Base-by-base conservation (phyloP, 2,329 filamentous ascomycete species). In the Nothomitra cinnamomea region DNA sequence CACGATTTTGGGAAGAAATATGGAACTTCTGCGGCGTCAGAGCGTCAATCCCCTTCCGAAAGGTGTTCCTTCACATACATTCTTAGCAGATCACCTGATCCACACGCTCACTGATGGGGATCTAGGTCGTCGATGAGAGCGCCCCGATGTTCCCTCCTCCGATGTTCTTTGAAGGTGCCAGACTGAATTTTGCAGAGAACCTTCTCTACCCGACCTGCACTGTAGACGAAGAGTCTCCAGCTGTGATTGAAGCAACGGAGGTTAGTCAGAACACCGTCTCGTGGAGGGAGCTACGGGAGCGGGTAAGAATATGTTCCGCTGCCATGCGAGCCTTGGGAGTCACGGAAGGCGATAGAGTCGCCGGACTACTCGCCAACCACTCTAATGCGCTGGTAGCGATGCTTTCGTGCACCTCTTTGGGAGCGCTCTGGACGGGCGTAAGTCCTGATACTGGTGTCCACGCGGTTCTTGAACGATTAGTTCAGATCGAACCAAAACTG, bases 151-250 rank as follows among this genome's bases (percentile, higher is more conserved):
- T 88, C 61, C 90, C 90, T 22, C 81, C 87, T 22, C 89, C 90
- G 6, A 72, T 81, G 56, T 96, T 95, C 72, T 96, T 95, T 66
- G 67, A 79, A 54, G 83, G 82, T 8, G 78, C 85, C 13, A 80
- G 73, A 55, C 73, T 96, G 58, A 98, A 96, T 67, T 96, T 95
- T 65, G 89, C 90, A 24, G 87, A 96, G 70, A 98, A 98, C 65
- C 73, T 96, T 53, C 79, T 98, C 2, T 95, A 83, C 65, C 90
- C 90, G 2, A 66, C 71, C 1, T 73, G 72, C 51, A 70, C 76
- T 38, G 68, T 67, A 21, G 61, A 83, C 57, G 76, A 82, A 51
- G 67, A 79, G 47, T 72, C 76, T 3, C 68, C 78, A 5, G 89
- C 89, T 17, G 75, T 94, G 47, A 84, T 95, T 61, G 85, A 84